Conservation (phyloP, 2,329 filamentous ascomycete species). For the Botrytis sinoallii region DNA sequence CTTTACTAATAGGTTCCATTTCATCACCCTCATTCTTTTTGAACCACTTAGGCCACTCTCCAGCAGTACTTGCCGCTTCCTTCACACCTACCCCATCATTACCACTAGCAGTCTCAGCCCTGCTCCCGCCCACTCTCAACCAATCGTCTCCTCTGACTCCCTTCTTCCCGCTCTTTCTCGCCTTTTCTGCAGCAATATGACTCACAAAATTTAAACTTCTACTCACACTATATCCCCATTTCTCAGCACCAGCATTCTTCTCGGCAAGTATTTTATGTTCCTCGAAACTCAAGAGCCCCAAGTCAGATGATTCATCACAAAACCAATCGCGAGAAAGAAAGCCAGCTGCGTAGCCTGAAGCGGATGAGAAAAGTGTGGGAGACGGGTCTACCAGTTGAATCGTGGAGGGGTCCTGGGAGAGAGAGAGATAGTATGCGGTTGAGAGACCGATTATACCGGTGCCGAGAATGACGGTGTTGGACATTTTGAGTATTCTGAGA, state of each 20-base stretch:
- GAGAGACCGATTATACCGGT: slow-evolving; percentile 68
- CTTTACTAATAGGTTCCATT: slow-evolving; percentile 59
- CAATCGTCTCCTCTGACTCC: slow-evolving; percentile 60
- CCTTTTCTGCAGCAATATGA: slow-evolving; percentile 37
- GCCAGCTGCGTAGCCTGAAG: slow-evolving; percentile 70
- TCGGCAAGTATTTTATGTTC: slow-evolving; percentile 49
- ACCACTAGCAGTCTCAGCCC: slow-evolving; percentile 45
- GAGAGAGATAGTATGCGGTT: slow-evolving; percentile 69
- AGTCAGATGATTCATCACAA: slow-evolving; percentile 47
- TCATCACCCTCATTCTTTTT: slow-evolving; percentile 51
- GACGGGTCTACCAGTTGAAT: slow-evolving; percentile 59
- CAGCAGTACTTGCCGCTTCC: slow-evolving; percentile 30
- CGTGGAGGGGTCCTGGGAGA: slow-evolving; percentile 42
- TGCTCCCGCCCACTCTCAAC: slow-evolving; percentile 55
- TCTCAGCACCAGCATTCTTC: slow-evolving; percentile 24
- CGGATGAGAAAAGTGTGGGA: slow-evolving; percentile 63
- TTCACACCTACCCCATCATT: slow-evolving; percentile 48
- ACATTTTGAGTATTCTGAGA: not conserved
- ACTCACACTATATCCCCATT: slow-evolving; percentile 58
- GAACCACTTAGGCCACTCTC: slow-evolving; percentile 56
- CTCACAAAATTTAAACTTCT: slow-evolving; percentile 50
- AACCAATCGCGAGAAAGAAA: slow-evolving; percentile 50
- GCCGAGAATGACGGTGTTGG: slow-evolving; percentile 58
- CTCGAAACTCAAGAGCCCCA: slow-evolving; percentile 66
- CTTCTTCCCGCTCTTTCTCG: slow-evolving; percentile 32